phyloP scores from a whole-genome alignment of 495 filamentous ascomycete species.

The Elasticomyces elasticus region DNA sequence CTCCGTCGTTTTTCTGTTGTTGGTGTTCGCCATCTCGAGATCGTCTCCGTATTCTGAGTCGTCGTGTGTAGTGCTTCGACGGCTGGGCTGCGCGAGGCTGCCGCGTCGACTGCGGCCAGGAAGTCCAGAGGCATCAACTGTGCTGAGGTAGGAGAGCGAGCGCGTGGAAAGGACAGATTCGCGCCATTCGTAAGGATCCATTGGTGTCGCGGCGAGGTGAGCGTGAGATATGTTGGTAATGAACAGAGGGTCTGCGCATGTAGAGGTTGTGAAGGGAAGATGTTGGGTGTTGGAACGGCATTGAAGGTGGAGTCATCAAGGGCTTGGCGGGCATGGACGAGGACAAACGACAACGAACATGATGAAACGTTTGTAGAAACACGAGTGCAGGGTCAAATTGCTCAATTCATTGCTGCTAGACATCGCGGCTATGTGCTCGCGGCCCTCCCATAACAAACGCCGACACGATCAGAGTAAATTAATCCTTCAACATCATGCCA shows the following conservation, averaged over 20 bases:
- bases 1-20: background rate
- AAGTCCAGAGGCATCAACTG: conserved; percentile 7
- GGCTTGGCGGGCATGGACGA: no score
- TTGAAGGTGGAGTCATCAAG: no score
- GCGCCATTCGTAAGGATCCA: conserved; percentile 16
- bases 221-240: conserved; percentile 3
- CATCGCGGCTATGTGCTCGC: no score
- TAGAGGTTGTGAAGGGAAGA: no score
- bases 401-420: no score
- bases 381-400: no score
- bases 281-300: no score
- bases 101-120: conserved; percentile 8
- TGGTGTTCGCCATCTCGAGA: conserved; percentile 10
- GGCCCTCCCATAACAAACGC: no score
- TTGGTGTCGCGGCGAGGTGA: conserved; percentile 3
- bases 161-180: conserved; percentile 25
- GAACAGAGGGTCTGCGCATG: no score
- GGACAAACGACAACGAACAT: no score
- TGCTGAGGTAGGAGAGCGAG: conserved; percentile 23
- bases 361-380: no score
- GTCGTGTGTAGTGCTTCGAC: conserved; percentile 9
- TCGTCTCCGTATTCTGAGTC: conserved; percentile 8
- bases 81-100: background rate
- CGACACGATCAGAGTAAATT: background rate
- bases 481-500: background rate